Evolutionary conservation across 192 early-diverging fungal genomes (phyloP).

Genomic region (Spizellomyces punctatus): DNA sequence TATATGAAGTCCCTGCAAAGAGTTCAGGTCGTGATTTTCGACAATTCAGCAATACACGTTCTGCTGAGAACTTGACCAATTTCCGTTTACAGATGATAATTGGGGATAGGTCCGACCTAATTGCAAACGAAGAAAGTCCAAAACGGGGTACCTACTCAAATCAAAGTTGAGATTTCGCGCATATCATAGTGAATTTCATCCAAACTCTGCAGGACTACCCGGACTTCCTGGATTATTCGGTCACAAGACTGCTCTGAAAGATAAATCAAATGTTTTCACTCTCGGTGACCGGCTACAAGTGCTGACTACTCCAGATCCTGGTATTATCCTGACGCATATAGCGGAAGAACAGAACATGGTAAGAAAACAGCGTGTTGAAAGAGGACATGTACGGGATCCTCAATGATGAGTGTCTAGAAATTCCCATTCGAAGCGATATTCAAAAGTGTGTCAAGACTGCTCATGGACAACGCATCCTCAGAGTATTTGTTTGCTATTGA

Average conservation of each 20-base stretch:
- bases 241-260: constrained; percentile 68
- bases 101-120: constrained; percentile 82
- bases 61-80: constrained; percentile 11
- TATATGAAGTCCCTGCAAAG: constrained; percentile 77
- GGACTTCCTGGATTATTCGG: constrained; percentile 41
- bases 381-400: background rate
- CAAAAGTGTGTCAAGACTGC: constrained; percentile 85
- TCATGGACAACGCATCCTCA: constrained; percentile 92
- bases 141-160: constrained; percentile 57
- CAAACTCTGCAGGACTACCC: background rate
- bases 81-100: constrained; percentile 50
- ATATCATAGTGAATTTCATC: background rate
- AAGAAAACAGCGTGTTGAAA: constrained; percentile 3
- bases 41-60: background rate
- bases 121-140: constrained; percentile 78
- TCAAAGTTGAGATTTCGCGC: background rate
- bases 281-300: constrained; percentile 82
- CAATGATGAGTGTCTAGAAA: constrained; percentile 33
- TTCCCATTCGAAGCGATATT: constrained; percentile 90
- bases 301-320: constrained; percentile 73
- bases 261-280: constrained; percentile 84
- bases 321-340: constrained; percentile 80
- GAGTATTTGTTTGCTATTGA: constrained; percentile 92
- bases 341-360: constrained; percentile 76
- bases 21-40: constrained; percentile 61